A percentile compares a stretch with the other conserved stretches of the same genome.
Evolutionary conservation across 2,329 filamentous ascomycete species (phyloP).

Genomic region (Monosporascus sp.): DNA sequence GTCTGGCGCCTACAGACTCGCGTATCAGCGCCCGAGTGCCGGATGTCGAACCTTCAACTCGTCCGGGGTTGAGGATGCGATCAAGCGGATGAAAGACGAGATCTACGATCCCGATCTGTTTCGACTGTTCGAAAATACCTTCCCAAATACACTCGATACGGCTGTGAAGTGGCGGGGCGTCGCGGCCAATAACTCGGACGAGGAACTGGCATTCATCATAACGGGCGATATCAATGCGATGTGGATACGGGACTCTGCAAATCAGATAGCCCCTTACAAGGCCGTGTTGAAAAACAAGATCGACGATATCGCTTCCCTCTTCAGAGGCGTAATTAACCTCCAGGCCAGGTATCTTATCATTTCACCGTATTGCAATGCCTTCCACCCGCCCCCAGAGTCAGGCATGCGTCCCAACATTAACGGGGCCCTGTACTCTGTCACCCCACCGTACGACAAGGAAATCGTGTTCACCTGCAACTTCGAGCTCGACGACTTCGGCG

Average conservation of each 20-base stretch:
- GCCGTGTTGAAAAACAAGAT: slow-evolving; percentile 52
- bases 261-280: slow-evolving; percentile 67
- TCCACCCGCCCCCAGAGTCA: slow-evolving; percentile 78
- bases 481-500: slow-evolving; percentile 84
- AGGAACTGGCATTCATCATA: slow-evolving; percentile 68
- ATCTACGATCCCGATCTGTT: slow-evolving; percentile 60
- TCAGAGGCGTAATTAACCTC: slow-evolving; percentile 67
- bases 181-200: slow-evolving; percentile 40
- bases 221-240: slow-evolving; percentile 83
- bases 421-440: slow-evolving; percentile 52
- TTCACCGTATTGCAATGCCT: slow-evolving; percentile 83
- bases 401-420: slow-evolving; percentile 56
- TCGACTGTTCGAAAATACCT: slow-evolving; percentile 77
- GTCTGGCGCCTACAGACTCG: slow-evolving; percentile 25
- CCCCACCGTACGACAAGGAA: slow-evolving; percentile 60
- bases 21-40: slow-evolving; percentile 49
- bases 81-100: slow-evolving; percentile 37
- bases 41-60: slow-evolving; percentile 72
- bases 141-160: slow-evolving; percentile 77
- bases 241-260: slow-evolving; percentile 81
- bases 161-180: slow-evolving; percentile 72
- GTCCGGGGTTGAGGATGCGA: slow-evolving; percentile 64
- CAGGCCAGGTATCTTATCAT: slow-evolving; percentile 64
- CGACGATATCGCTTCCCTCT: slow-evolving; percentile 61
- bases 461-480: slow-evolving; percentile 95